Evolutionary conservation across 2,329 filamentous ascomycete genomes (phyloP), one percentile per base, ranked within the genome.

Genomic region (Verticillium alfalfae): DNA sequence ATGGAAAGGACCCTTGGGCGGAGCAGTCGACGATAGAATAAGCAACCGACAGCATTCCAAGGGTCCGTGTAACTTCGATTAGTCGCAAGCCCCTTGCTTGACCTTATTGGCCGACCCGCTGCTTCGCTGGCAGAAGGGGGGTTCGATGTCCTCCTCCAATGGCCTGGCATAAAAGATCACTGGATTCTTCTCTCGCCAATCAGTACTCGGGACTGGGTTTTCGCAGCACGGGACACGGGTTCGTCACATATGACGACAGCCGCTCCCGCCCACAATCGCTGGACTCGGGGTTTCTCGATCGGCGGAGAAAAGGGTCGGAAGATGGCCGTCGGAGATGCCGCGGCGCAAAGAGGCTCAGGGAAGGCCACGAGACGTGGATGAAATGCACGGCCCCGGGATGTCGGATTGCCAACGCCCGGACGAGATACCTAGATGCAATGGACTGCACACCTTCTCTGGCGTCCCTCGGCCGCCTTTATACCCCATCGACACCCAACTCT

Each of bases 261-360:
- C 18, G 26, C 34, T 12, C 36, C 5, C 34, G 55, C 31, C 55
- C 36, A 57, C 55, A 38, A 34, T 22, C n/a, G 16, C 55, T 34
- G 34, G 31, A 34, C 26, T 38, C 31, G 55, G 26, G 52, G 12
- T 18, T 26, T 16, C 26, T 57, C 7, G 55, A 57, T 57, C 45
- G 45, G n/a, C 54, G 54, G 54, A 34, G 39, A 60, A 38, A 65
- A 49, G 61, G 63, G 63, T 60, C 57, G 34, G 38, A 45, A 38
- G 57, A 39, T 58, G 57, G 63, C 57, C 63, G 60, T 59, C 57
- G 61, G 45, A 52, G 45, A 52, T 13, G 45, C 45, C 45, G 45
- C 9, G 45, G 22, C 45, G n/a, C 18, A 18, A 31, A 26, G 45
- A 52, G 45, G 45, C 45, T 52, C n/a, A 52, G 45, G 45, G 18